A percentile compares a stretch with the other conserved stretches of the same genome.
Evolutionary conservation across 257 asterid genomes (phyloP).

Genomic region (Dorcoceras hygrometricum): DNA sequence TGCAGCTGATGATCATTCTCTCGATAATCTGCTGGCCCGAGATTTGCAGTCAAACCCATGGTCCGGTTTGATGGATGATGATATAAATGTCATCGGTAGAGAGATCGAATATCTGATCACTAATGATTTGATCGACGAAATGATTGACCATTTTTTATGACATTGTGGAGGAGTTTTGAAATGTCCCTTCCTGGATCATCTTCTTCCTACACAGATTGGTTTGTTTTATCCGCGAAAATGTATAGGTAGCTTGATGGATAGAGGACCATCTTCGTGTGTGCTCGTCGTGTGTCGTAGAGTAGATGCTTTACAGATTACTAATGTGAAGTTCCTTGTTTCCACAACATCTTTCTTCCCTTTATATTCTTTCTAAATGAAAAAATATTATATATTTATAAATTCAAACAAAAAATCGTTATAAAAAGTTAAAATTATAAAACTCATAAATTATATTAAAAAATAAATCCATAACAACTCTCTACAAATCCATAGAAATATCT

Average conservation of each 20-base stretch:
- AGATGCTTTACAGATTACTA: not conserved
- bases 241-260: not conserved
- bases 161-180: constrained; percentile 6
- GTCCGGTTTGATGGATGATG: constrained; percentile 59
- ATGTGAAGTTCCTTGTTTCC: not conserved
- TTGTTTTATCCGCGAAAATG: not conserved
- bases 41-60: constrained; percentile 62
- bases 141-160: constrained; percentile 39
- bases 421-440: too few relatives aligned
- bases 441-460: too few relatives aligned
- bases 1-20: constrained; percentile 44
- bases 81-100: constrained; percentile 49
- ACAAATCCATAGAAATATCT: too few relatives aligned
- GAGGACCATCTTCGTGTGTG: not conserved
- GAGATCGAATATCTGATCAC: constrained; percentile 64
- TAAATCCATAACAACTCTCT: too few relatives aligned
- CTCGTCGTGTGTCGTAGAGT: not conserved
- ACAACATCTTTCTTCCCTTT: not conserved
- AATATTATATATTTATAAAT: too few relatives aligned
- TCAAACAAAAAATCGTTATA: too few relatives aligned
- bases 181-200: constrained; percentile 5
- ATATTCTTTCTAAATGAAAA: too few relatives aligned
- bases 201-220: constrained; percentile 4
- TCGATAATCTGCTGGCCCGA: constrained; percentile 61
- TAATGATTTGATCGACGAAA: constrained; percentile 63